Conservation (phyloP, 1,139 yeast genomes). For the Geotrichum citri-aurantii region DNA sequence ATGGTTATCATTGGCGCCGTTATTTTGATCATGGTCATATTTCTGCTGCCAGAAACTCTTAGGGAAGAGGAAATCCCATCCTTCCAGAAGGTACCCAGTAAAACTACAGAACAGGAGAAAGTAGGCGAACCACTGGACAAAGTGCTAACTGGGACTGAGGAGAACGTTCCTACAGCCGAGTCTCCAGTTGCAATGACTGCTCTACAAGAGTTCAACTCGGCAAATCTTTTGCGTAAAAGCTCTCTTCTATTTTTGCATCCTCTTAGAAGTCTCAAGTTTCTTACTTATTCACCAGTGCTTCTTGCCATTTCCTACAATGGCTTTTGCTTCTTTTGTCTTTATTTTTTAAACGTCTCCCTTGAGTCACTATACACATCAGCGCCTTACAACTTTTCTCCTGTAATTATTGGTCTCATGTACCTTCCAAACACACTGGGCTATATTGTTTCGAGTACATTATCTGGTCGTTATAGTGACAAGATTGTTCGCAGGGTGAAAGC, state of each 20-base stretch:
- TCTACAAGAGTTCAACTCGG: neutral
- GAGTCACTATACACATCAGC: conserved; percentile 54
- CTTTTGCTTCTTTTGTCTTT: conserved; percentile 60
- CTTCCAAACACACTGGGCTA: conserved; percentile 81
- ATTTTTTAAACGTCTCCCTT: conserved; percentile 70
- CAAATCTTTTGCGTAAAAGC: neutral
- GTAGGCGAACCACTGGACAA: neutral
- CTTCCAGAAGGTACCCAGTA: neutral
- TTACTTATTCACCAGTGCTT: conserved; percentile 62
- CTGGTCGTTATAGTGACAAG: conserved; percentile 75
- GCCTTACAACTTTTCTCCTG: conserved; percentile 65
- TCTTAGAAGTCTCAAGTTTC: conserved; percentile 25
- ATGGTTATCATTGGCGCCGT: conserved; percentile 62
- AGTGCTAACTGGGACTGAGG: neutral
- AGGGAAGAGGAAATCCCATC: conserved; percentile 10
- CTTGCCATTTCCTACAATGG: conserved; percentile 61
- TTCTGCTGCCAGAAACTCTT: conserved; percentile 72
- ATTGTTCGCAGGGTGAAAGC: conserved; percentile 51
- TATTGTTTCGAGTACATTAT: conserved; percentile 62
- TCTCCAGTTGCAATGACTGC: neutral
- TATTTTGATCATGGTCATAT: conserved; percentile 45
- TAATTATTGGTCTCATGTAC: conserved; percentile 69
- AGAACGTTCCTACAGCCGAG: neutral
- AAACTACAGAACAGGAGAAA: neutral
- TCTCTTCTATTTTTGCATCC: conserved; percentile 35